These are phyloP conservation scores for Aspergillus japonicus DNA, from an alignment of 2,329 filamentous ascomycete species.

Conservation along the genomic window DNA sequence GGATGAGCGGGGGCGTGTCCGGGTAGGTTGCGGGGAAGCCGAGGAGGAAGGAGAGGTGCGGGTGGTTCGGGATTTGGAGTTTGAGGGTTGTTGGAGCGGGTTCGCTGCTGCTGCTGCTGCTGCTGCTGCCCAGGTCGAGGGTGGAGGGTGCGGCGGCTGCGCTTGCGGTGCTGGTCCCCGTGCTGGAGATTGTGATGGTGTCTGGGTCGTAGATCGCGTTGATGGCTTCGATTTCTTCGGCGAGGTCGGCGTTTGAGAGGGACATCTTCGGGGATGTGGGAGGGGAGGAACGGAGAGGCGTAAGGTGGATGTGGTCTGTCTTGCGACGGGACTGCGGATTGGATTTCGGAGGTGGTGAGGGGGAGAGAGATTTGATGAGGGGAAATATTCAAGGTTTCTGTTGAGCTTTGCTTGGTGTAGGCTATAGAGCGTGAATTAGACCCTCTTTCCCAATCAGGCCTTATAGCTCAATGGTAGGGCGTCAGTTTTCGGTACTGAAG, in stretches of 20 bases:
- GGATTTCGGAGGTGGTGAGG: background rate
- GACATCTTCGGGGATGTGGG: background rate
- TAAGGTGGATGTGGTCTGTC: background rate
- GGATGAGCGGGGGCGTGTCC: constrained; percentile 66
- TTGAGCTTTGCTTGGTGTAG: background rate
- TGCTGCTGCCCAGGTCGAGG: constrained; percentile 28
- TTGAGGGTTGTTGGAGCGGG: constrained; percentile 46
- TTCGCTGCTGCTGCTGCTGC: constrained; percentile 21
- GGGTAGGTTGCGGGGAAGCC: constrained; percentile 76
- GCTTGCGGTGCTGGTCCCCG: constrained; percentile 20
- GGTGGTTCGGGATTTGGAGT: constrained; percentile 65
- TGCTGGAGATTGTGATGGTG: constrained; percentile 51
- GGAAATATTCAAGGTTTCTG: background rate
- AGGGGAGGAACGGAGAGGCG: background rate
- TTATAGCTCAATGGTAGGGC: constrained; percentile 10
- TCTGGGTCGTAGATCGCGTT: constrained; percentile 64
- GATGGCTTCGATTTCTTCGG: constrained; percentile 49
- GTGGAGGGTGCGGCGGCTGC: constrained; percentile 22
- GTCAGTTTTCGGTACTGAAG: constrained; percentile 11
- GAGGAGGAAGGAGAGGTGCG: constrained; percentile 49
- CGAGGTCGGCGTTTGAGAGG: constrained; percentile 40
- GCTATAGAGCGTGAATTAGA: background rate
- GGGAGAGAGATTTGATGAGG: background rate
- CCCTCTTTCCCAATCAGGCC: background rate
- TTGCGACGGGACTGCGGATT: background rate